phyloP scores from a whole-genome alignment of 805 yeast genomes.

The Saccharomycopsis schoenii region DNA sequence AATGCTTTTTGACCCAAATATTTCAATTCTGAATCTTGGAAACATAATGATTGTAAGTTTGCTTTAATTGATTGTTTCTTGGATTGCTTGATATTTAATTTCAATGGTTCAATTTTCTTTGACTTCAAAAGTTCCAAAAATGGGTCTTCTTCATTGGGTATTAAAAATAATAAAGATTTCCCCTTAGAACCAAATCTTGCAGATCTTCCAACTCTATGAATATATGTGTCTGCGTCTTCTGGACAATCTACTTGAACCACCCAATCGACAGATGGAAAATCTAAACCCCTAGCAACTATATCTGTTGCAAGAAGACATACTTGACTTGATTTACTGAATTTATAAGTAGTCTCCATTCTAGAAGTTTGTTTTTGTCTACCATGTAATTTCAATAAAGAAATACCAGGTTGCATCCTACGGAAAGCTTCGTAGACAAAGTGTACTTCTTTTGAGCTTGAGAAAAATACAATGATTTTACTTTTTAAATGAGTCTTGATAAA shows the following conservation, averaged over 20 bases:
- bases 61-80: conserved; percentile 65
- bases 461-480: conserved; percentile 69
- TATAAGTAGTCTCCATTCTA: conserved; percentile 69
- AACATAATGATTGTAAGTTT: conserved; percentile 82
- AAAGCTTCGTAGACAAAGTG: conserved; percentile 83
- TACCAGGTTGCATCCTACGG: conserved; percentile 84
- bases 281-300: conserved; percentile 86
- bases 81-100: conserved; percentile 64
- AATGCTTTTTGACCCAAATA: conserved; percentile 94
- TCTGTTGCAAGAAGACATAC: conserved; percentile 85
- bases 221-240: conserved; percentile 80
- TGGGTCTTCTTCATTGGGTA: conserved; percentile 75
- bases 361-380: conserved; percentile 91
- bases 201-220: conserved; percentile 83
- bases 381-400: conserved; percentile 72
- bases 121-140: conserved; percentile 54
- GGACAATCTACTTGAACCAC: conserved; percentile 90
- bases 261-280: conserved; percentile 91
- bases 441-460: conserved; percentile 83
- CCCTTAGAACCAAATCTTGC: conserved; percentile 85
- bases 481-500: conserved; percentile 78
- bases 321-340: conserved; percentile 67
- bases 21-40: conserved; percentile 84
- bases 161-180: conserved; percentile 67
- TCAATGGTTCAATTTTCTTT: conserved; percentile 59